phyloP scores from a whole-genome alignment of 768 basidiomycete species.

The Mycena alexandri region DNA sequence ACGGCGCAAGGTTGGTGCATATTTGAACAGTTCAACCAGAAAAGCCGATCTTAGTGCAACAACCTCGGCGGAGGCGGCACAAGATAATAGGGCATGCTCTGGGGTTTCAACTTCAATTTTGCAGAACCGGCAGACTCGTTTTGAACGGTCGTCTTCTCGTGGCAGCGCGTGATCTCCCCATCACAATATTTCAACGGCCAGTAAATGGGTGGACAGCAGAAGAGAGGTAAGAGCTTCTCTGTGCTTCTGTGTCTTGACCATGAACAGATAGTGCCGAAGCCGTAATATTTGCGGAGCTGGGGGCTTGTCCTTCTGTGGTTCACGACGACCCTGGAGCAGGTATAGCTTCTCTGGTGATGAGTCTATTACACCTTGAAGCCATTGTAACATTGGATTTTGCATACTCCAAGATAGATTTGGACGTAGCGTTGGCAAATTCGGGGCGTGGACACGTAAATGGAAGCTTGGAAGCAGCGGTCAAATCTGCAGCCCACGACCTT shows the following conservation, averaged over 20 bases:
- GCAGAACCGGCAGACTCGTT: conserved; percentile 24
- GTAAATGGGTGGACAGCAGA: conserved; percentile 24
- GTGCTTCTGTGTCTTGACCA: conserved; percentile 19
- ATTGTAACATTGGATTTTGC: not conserved
- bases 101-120: too few relatives aligned
- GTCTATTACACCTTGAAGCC: conserved; percentile 13
- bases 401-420: not conserved
- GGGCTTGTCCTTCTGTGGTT: conserved; percentile 21
- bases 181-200: conserved; percentile 25
- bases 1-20: too few relatives aligned
- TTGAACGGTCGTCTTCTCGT: conserved; percentile 8
- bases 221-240: conserved; percentile 23
- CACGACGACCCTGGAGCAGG: conserved; percentile 16
- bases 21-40: too few relatives aligned
- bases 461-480: not conserved
- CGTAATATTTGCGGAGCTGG: not conserved
- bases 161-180: conserved; percentile 16
- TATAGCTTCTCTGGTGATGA: conserved; percentile 20
- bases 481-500: conserved; percentile 9
- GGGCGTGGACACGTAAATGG: conserved; percentile 9
- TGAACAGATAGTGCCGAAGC: conserved; percentile 17
- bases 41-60: too few relatives aligned
- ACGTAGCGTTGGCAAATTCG: not conserved
- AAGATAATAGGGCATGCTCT: too few relatives aligned
- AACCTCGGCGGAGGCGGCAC: too few relatives aligned